Base-by-base conservation (phyloP, 179 eudicot species). In the Heliamphora pulchella region DNA sequence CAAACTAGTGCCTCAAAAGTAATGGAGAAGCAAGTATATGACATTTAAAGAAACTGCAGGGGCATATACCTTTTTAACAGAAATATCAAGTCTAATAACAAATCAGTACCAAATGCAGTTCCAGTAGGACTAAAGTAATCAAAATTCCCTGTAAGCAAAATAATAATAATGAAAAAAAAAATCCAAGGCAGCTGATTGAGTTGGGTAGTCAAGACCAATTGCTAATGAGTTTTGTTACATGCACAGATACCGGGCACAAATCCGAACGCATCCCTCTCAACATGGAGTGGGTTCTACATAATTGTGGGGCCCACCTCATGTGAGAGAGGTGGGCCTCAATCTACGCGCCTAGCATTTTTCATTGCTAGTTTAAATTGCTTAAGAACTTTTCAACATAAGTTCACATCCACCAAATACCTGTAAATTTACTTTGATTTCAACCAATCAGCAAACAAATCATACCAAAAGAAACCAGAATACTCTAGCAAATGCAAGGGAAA, bases 381-480 rank as follows among this genome's bases (percentile, higher is more conserved):
- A 11, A 0, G 62, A 17, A 18, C 8, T 4, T 58, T 61, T 43
- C 18, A 17, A 46, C 15, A 46, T 31, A 48, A 59, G 69, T 43
- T 44, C 54, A 13, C 39, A 74, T 61, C 17, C 54, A 76, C 51
- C 59, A 61, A 76, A 55, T 15, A 75, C 43, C 71, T 7, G 5
- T 43, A 31, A 31, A 9, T 54, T 50, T 14, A 31, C 62, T 53
- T 53, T 22, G 62, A 74, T 74, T 74, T 74, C 77, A 74, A 67
- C 47, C 48, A 67, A 9, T 13, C 15, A 67, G 17, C n/a, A 67
- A 41, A 67, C 11, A 39, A 67, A 39, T 63, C 22, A 18, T 22
- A 73, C 76, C 54, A 74, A 57, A 74, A 57, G 64, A 74, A 74
- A 20, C n/a, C 20, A 74, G 13, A 55, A 55, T 41, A 43, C 31